Base-by-base conservation (phyloP, 345 rosid genomes). In the Gossypium thurberi region DNA sequence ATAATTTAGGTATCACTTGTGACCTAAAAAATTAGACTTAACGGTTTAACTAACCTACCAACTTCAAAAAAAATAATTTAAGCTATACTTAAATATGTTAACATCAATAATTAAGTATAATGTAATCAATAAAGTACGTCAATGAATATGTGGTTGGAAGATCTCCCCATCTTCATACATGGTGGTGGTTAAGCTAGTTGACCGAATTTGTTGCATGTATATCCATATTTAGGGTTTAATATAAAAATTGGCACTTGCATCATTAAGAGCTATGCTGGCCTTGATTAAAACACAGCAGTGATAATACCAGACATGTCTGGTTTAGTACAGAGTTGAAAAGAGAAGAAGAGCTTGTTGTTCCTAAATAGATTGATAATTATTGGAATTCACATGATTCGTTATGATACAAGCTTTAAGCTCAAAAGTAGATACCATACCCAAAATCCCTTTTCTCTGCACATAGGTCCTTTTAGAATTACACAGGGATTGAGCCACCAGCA, bases 381-480 rank as follows among this genome's bases (percentile, higher is more conserved):
- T 28, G 43, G 43, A 12, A 12, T 42, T 42, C 26, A 64, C 69
- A 42, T 18, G 7, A 21, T 56, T 42, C 50, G 20, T 40, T 64
- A 70, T 50, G 23, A 47, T 48, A 57, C 78, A 58, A 81, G 37
- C 67, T 72, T 72, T 44, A 74, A 64, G 76, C 80, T 80, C 59
- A 40, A 70, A 70, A 73, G 65, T 66, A 61, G 65, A 40, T 42
- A n/a, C 1, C 15, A 14, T 25, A 58, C 40, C 10, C 42, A 12
- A 60, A 60, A 14, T 48, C 37, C 25, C 67, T 25, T 9, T 40
- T 64, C 26, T 5, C 26, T 42, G 26, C 55, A 66, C 8, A 42
- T 18, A 43, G 37, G 18, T 43, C 53, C 21, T 8, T 18, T 2
- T 20, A 33, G 46, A 42, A 63, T 18, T 65, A 12, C n/a, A 11